These are phyloP conservation scores for Rhododendron griersonianum DNA, from an alignment of 148 eudicot genomes.

Conservation along the genomic window DNA sequence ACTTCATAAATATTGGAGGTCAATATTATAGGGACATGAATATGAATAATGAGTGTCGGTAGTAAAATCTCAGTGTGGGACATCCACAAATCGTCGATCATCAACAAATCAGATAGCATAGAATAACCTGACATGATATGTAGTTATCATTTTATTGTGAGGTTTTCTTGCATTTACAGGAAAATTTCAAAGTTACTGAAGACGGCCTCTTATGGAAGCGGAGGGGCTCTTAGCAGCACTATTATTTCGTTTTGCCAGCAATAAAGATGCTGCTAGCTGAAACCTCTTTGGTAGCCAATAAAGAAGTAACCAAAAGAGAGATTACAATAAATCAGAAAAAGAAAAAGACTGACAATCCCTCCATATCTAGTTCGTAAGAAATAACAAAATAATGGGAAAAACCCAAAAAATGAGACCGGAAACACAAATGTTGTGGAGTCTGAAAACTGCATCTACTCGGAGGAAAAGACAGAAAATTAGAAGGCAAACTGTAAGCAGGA, in stretches of 20 bases:
- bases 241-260: not conserved
- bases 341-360: not conserved
- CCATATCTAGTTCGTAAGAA: not conserved
- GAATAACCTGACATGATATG: not conserved
- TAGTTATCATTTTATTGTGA: not conserved
- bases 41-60: not conserved
- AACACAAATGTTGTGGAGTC: not conserved
- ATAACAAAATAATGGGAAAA: not conserved
- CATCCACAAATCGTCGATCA: not conserved
- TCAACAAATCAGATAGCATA: not conserved
- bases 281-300: not conserved
- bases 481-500: conserved; percentile 8
- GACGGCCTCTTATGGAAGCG: not conserved
- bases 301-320: not conserved
- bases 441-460: not conserved
- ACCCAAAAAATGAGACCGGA: not conserved
- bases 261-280: not conserved
- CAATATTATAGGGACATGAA: not conserved
- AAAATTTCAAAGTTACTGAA: not conserved
- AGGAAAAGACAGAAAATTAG: not conserved
- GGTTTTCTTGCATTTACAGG: not conserved
- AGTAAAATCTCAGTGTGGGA: not conserved
- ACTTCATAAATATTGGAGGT: not conserved
- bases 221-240: not conserved
- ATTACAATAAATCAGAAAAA: not conserved